Percentiles rank a stretch among this genome's conserved stretches.
These are phyloP conservation scores for Cryptosporidium sp. DNA, from an alignment of 169 alveolate genomes.

Conservation along the genomic window DNA sequence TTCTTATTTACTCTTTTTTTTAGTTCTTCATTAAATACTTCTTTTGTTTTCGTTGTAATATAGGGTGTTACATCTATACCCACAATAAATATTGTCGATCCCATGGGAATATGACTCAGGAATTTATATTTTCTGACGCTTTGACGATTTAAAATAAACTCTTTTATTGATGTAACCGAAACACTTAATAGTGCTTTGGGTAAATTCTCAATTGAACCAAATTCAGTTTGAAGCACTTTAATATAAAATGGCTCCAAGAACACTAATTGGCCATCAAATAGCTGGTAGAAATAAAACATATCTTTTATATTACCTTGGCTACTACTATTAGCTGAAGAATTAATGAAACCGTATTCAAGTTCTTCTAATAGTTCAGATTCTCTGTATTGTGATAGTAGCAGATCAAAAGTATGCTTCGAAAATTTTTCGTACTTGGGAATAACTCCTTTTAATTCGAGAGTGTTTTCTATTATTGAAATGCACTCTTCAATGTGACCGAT, in stretches of 20 bases:
- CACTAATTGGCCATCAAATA: constrained; percentile 58
- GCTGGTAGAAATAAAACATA: constrained; percentile 57
- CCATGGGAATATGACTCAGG: constrained; percentile 39
- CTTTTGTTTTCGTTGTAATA: constrained; percentile 17
- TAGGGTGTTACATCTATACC: constrained; percentile 36
- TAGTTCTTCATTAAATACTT: constrained; percentile 2
- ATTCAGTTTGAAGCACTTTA: constrained; percentile 23
- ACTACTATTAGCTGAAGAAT: not conserved
- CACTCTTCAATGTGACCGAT: constrained; percentile 52
- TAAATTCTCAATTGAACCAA: constrained; percentile 43
- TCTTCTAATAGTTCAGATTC: constrained; percentile 50
- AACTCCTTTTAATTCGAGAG: not conserved
- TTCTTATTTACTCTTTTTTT: not conserved
- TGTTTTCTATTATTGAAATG: constrained; percentile 22
- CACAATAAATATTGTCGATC: constrained; percentile 14
- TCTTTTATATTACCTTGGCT: not conserved
- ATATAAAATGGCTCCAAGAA: constrained; percentile 58
- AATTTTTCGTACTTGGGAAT: constrained; percentile 8
- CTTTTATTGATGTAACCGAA: constrained; percentile 6
- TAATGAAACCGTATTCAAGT: not conserved
- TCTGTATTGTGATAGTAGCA: constrained; percentile 12
- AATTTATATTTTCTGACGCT: constrained; percentile 16
- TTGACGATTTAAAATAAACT: not conserved
- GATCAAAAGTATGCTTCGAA: not conserved
- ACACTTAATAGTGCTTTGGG: constrained; percentile 34